A percentile compares a stretch with the other conserved stretches of the same genome.
These are phyloP conservation scores for Davidsoniella australis DNA, from an alignment of 2,329 filamentous ascomycete species.

Conservation along the genomic window DNA sequence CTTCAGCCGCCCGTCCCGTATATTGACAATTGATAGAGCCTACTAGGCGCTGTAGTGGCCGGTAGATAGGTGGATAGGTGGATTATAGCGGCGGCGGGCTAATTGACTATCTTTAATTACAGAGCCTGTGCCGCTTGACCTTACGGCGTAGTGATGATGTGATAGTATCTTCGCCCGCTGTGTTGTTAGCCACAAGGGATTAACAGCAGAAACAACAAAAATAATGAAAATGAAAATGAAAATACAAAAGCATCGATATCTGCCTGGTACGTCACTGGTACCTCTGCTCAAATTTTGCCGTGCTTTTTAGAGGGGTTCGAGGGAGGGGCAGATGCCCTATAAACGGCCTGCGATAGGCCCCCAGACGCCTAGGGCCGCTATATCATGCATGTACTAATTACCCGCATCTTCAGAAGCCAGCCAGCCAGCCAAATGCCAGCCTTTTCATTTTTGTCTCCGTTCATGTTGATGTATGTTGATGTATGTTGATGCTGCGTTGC, in stretches of 20 bases:
- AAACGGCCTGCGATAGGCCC: not conserved
- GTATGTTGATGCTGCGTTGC: too few species aligned
- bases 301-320: not conserved
- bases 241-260: not conserved
- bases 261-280: conserved; percentile 7
- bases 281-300: not conserved
- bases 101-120: too few species aligned
- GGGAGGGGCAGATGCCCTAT: conserved; percentile 7
- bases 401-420: not conserved
- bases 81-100: too few species aligned
- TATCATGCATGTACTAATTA: conserved; percentile 10
- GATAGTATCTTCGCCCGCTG: too few species aligned
- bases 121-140: too few species aligned
- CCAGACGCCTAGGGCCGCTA: not conserved
- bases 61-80: too few species aligned
- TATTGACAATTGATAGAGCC: too few species aligned
- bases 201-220: not conserved
- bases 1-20: not conserved
- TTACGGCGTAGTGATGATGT: too few species aligned
- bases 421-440: conserved; percentile 1
- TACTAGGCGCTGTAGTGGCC: too few species aligned
- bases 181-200: too few species aligned
- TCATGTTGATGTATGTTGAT: too few species aligned
- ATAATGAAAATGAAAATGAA: too few species aligned
- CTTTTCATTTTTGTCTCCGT: not conserved